Percentiles rank a stretch among this genome's conserved stretches.
phyloP scores from a whole-genome alignment of 1,139 yeast genomes.

The Eremothecium cymbalariae region DNA sequence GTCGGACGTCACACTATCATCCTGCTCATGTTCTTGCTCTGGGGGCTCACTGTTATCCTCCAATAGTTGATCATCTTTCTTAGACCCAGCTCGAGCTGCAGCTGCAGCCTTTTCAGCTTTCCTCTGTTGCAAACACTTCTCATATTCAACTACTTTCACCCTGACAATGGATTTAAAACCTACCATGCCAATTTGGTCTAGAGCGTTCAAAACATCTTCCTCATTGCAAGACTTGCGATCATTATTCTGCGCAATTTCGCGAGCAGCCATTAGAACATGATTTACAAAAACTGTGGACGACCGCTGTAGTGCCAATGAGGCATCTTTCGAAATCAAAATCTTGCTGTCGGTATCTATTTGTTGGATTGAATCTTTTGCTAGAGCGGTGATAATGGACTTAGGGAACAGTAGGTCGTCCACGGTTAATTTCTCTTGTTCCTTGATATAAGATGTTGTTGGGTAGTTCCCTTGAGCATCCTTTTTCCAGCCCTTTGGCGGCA shows the following conservation, averaged over 20 bases:
- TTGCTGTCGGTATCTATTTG: conserved; percentile 16
- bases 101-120: conserved; percentile 15
- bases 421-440: conserved; percentile 50
- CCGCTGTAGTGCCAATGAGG: conserved; percentile 57
- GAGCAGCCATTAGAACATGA: conserved; percentile 55
- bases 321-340: conserved; percentile 51
- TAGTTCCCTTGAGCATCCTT: conserved; percentile 62
- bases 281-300: conserved; percentile 69
- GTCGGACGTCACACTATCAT: conserved; percentile 6
- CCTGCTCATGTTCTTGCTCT: conserved; percentile 3
- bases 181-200: conserved; percentile 47
- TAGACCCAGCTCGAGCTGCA: conserved; percentile 20
- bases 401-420: conserved; percentile 68
- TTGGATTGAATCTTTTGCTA: conserved; percentile 45
- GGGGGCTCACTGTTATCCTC: conserved; percentile 15
- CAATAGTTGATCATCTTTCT: conserved; percentile 23
- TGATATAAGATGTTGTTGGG: conserved; percentile 37
- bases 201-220: conserved; percentile 54
- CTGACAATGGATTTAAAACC: conserved; percentile 32
- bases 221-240: conserved; percentile 56
- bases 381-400: conserved; percentile 47
- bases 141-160: conserved; percentile 26
- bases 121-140: conserved; percentile 22
- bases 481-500: conserved; percentile 85
- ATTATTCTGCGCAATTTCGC: conserved; percentile 43